Conservation (phyloP, 208 protist genomes). For the Crithidia brevicula region DNA sequence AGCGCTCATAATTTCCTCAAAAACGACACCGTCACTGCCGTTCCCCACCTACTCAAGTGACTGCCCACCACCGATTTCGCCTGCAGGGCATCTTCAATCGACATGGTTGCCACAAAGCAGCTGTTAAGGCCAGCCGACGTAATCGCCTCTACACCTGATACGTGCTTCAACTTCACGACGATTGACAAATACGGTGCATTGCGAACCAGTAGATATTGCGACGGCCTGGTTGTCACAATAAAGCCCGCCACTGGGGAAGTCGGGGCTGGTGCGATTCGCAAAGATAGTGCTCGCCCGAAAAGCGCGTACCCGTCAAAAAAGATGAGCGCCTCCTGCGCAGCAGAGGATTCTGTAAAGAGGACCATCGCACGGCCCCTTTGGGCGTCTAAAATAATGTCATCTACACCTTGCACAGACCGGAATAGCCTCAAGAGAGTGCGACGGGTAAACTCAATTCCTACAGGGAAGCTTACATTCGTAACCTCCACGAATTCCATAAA, state of each 20-base stretch:
- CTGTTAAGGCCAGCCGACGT: conserved; percentile 43
- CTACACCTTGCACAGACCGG: conserved; percentile 31
- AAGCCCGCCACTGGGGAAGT: conserved; percentile 54
- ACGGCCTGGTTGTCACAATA: conserved; percentile 52
- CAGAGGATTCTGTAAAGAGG: conserved; percentile 53
- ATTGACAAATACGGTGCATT: conserved; percentile 60
- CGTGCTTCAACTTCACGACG: conserved; percentile 53
- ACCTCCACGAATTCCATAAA: conserved; percentile 76
- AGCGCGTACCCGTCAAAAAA: conserved; percentile 63
- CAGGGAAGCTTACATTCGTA: conserved; percentile 47
- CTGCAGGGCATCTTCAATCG: conserved; percentile 15
- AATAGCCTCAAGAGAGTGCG: conserved; percentile 58
- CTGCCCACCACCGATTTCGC: conserved; percentile 23
- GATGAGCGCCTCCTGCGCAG: conserved; percentile 73
- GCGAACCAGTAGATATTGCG: conserved; percentile 45
- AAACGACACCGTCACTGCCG: conserved; percentile 43
- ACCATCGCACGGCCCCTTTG: conserved; percentile 50
- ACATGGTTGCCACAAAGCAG: conserved; percentile 45
- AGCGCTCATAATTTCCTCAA: conserved; percentile 16
- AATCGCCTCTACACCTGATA: conserved; percentile 48
- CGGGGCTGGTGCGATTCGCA: conserved; percentile 53
- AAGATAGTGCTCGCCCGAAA: conserved; percentile 53
- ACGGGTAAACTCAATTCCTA: conserved; percentile 67
- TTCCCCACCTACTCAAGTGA: conserved; percentile 41
- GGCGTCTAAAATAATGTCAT: conserved; percentile 75